Percentiles rank a stretch among this genome's conserved stretches.
Conservation (phyloP, 2,329 filamentous ascomycete species). For the Orbilia blumenaviensis region DNA sequence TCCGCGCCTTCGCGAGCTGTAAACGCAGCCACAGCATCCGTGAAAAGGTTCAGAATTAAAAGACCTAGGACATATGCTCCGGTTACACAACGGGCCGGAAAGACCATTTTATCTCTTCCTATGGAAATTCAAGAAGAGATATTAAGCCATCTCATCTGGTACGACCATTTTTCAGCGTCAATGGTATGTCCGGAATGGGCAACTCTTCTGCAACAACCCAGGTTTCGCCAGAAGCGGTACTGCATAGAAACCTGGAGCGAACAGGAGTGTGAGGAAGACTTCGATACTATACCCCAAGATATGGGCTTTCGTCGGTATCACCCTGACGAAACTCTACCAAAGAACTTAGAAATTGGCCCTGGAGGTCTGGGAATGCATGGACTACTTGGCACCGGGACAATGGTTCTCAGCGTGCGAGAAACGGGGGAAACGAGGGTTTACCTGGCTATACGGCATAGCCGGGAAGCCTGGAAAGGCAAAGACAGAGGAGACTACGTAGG, state of each 20-base stretch:
- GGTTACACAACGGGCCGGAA: background rate
- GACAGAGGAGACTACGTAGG: background rate
- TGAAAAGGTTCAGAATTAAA: background rate
- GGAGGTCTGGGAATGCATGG: background rate
- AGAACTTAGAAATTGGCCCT: background rate
- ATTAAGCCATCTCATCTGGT: conserved; percentile 20
- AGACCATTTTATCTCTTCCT: conserved; percentile 4
- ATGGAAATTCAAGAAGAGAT: conserved; percentile 36
- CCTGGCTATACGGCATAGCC: background rate
- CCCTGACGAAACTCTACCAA: background rate
- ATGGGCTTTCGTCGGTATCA: background rate
- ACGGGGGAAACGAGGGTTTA: background rate
- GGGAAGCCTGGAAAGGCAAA: conserved; percentile 1
- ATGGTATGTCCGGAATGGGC: conserved; percentile 28
- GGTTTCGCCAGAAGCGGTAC: conserved; percentile 21
- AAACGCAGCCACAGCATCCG: background rate
- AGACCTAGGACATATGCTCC: background rate
- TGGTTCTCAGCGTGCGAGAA: conserved; percentile 4
- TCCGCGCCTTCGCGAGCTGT: background rate
- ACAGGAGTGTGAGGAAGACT: background rate
- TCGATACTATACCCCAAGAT: background rate
- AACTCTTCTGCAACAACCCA: background rate
- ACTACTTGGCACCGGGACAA: conserved; percentile 2
- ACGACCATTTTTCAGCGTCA: conserved; percentile 28
- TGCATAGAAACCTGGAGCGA: conserved; percentile 7